Evolutionary conservation across 257 asterid species (phyloP).

Genomic region (Nicotiana tomentosiformis): DNA sequence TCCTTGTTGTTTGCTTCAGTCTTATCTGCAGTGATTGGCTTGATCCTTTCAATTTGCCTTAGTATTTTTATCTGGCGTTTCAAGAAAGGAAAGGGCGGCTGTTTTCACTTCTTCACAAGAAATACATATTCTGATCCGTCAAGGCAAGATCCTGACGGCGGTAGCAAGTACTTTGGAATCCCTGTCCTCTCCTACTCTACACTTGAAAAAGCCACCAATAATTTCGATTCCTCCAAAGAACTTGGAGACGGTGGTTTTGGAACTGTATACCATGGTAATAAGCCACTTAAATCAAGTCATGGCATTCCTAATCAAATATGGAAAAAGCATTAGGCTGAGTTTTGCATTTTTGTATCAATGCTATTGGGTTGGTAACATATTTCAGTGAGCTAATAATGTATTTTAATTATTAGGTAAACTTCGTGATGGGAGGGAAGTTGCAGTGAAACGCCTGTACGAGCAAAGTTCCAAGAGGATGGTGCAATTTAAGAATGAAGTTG

Average conservation of each 20-base stretch:
- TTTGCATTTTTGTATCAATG: not conserved
- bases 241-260: conserved; percentile 61
- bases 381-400: not conserved
- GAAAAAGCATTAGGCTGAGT: not conserved
- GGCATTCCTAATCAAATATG: not conserved
- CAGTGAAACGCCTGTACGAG: conserved; percentile 50
- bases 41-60: not conserved
- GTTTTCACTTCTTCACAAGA: not conserved
- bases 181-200: conserved; percentile 37
- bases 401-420: conserved; percentile 34
- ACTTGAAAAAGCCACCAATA: conserved; percentile 41
- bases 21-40: not conserved
- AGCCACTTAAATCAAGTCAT: not conserved
- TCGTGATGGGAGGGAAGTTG: conserved; percentile 52
- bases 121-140: conserved; percentile 11
- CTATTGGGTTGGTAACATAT: not conserved
- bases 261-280: conserved; percentile 45
- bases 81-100: not conserved
- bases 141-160: conserved; percentile 20
- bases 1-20: not conserved
- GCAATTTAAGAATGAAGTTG: conserved; percentile 53
- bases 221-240: conserved; percentile 36
- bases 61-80: not conserved
- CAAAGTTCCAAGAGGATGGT: conserved; percentile 42
- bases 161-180: conserved; percentile 26